Evolutionary conservation across 768 basidiomycete species (phyloP), one percentile per base, ranked within the genome.

Genomic region (Rickenella mellea): DNA sequence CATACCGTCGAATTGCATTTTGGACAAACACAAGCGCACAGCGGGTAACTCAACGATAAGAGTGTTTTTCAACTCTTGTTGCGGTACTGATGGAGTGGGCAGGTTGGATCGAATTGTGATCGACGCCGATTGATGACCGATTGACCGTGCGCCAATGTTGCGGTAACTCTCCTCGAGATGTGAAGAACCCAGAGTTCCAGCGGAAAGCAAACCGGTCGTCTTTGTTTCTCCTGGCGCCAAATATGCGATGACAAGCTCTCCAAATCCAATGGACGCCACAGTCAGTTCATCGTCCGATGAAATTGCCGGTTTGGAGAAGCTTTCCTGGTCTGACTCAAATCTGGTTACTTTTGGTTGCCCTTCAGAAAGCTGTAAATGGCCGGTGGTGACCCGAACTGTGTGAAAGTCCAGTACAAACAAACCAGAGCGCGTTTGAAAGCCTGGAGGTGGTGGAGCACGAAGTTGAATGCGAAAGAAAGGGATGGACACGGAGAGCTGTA

Each of bases 1-100:
- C 14, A 98, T 57, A 10, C 76, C 74, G 54, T 97, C 89, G 6
- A 92, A 59, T 2, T 66, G 47, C 5, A 62, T 53, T 57, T 97
- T 94, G 8, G 74, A 68, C 37, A 90, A 51, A 28, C 74, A 63
- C 9, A 71, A 57, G 51, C 74, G 63, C n/a, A 84, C 58, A 4
- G 80, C 78, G 11, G 90, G 88, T 11, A 93, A 57, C 30, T 65
- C 54, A 8, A 66, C 45, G 5, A 51, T 51, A 28, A 58, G 39
- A 39, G 51, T 53, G 38, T 4, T 28, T 27, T 3, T 27, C 17
- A 12, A 35, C 41, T 19, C 36, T 20, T 22, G 42, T 15, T 4
- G 38, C 32, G 5, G 45, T 28, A 11, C 21, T n/a, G n/a, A n/a
- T n/a, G n/a, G n/a, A n/a, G n/a, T n/a, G n/a, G n/a, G 47, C 6